Percentiles rank a stretch among this genome's conserved stretches.
Conservation (phyloP, 2,329 filamentous ascomycete species). For the Cladophialophora yegresii region DNA sequence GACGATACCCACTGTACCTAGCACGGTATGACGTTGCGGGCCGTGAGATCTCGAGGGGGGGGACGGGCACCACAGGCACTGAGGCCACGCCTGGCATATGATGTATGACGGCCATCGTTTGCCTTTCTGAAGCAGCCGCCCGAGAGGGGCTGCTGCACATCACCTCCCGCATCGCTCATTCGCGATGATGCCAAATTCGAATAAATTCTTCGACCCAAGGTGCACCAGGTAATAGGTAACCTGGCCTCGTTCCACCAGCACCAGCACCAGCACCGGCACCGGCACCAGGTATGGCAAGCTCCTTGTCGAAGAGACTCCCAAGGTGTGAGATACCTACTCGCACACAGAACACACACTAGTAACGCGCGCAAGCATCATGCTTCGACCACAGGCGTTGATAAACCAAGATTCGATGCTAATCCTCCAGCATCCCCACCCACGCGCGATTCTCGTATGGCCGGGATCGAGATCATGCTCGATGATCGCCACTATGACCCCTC, state of each 20-base stretch:
- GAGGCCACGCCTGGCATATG: neutral
- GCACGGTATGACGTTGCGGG: constrained; percentile 1
- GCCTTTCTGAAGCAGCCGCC: neutral
- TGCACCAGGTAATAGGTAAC: neutral
- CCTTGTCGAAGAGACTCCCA: neutral
- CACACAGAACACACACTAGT: neutral
- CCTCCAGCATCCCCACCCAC: neutral
- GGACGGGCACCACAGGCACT: neutral
- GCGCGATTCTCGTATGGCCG: neutral
- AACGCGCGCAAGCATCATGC: neutral
- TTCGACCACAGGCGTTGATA: neutral
- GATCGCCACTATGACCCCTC: neutral
- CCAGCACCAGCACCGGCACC: no score
- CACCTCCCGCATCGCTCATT: neutral
- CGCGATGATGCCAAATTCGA: neutral
- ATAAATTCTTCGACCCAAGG: neutral
- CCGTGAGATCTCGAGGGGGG: neutral
- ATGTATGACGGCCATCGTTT: neutral
- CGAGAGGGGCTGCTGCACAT: neutral
- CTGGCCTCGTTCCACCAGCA: neutral
- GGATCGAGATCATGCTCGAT: neutral
- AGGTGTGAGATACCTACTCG: neutral
- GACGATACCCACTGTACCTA: neutral
- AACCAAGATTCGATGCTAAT: neutral
- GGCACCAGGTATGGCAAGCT: neutral